Base-by-base conservation (phyloP, 208 protist species). In the Wallacemonas sp. region DNA sequence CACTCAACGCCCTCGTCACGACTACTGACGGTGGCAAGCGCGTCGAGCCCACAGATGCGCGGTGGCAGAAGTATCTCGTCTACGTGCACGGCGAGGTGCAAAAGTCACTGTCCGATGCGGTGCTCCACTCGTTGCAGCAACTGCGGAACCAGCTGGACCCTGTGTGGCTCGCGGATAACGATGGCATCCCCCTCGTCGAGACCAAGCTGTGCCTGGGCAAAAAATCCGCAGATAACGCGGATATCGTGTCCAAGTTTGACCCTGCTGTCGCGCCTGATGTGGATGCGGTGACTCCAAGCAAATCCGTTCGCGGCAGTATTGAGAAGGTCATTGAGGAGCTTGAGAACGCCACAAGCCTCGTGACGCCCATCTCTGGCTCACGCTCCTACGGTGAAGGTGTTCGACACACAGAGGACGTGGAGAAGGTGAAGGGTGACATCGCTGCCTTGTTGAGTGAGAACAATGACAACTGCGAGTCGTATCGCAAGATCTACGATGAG, bases 161-260 rank as follows among this genome's bases (percentile, higher is more conserved):
- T 0, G 82, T 86, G n/a, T 97, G 91, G 87, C 62, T 97, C 5
- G 72, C 70, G 8, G 82, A 95, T 41, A 82, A 95, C 66, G 91
- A 97, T 65, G 91, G 90, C 47, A 90, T 92, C 22, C 88, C 94
- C 12, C 80, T 98, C 24, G 62, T 98, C 0, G 94, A 98, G 39
- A 82, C 97, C 34, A 95, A 97, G 80, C 77, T 98, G 28, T 75
- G 72, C 61, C 80, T 98, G 9, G 78, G 81, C 26, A 96, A 90
- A 78, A 62, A 69, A 14, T 80, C 77, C 8, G 56, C 67, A 6
- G 74, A 81, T n/a, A 46, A 68, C 17, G 75, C 70, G 9, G 79
- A 64, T n/a, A 39, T 58, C 5, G 76, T 70, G 66, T 93, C 89
- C 19, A 72, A 80, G 33, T 97, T 90, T 71, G 90, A 94, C 5